phyloP scores from a whole-genome alignment of 345 rosid genomes.

The Sisymbrium altissimum region DNA sequence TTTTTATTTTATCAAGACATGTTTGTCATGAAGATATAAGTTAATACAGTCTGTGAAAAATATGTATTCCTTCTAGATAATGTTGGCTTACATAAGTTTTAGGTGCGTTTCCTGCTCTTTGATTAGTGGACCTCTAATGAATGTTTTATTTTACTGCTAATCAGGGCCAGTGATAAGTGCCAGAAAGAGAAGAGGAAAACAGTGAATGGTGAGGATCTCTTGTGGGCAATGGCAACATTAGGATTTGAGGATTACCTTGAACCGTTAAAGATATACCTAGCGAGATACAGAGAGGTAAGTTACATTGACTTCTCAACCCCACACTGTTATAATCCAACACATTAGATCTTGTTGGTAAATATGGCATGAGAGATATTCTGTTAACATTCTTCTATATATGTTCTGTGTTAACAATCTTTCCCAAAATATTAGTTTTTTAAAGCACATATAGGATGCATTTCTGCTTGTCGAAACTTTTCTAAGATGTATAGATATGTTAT shows the following conservation, averaged over 20 bases:
- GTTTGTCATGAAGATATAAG: background rate
- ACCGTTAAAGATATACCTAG: constrained; percentile 57
- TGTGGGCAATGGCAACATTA: constrained; percentile 79
- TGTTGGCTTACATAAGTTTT: background rate
- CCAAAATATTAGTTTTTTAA: background rate
- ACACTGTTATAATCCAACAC: background rate
- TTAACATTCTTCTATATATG: background rate
- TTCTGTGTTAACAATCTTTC: constrained; percentile 1
- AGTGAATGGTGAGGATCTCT: constrained; percentile 70
- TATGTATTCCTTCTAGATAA: background rate
- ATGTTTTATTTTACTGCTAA: background rate
- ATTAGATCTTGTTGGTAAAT: background rate
- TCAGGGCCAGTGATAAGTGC: constrained; percentile 72
- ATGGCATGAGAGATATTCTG: background rate
- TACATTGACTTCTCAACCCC: background rate
- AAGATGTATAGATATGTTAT: background rate
- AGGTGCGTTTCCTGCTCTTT: background rate
- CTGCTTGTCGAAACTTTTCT: background rate
- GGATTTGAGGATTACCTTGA: constrained; percentile 75
- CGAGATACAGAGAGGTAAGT: constrained; percentile 60
- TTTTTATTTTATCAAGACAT: background rate
- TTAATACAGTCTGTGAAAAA: background rate
- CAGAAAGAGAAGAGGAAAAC: constrained; percentile 76
- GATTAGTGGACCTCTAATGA: background rate
- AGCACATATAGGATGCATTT: constrained; percentile 12